A percentile compares a stretch with the other conserved stretches of the same genome.
These are phyloP conservation scores for Nymphaea thermarum DNA, from an alignment of 164 flowering plant species.

Conservation along the genomic window DNA sequence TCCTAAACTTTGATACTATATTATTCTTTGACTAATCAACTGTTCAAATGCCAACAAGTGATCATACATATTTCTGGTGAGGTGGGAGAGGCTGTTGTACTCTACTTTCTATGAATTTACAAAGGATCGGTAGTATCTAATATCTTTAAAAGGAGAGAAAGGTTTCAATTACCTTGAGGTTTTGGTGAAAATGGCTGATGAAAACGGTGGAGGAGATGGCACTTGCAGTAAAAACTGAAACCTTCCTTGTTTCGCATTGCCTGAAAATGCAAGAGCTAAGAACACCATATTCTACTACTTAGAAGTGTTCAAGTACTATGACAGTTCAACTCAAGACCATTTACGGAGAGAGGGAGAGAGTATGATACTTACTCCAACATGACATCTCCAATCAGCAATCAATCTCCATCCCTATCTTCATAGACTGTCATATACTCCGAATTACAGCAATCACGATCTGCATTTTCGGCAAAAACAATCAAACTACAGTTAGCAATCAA, in stretches of 20 bases:
- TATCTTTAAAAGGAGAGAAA: slow-evolving; percentile 19
- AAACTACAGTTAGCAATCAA: too few species aligned
- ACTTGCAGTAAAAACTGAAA: slow-evolving; percentile 42
- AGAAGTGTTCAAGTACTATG: slow-evolving; percentile 62
- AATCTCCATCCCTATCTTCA: too few species aligned
- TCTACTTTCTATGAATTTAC: slow-evolving; percentile 43
- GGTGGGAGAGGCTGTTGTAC: slow-evolving; percentile 65
- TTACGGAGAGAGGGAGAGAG: too few species aligned
- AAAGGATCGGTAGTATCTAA: slow-evolving; percentile 54
- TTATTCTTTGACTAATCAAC: too few species aligned
- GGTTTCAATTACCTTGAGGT: slow-evolving; percentile 72
- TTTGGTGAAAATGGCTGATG: slow-evolving; percentile 19
- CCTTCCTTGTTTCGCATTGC: slow-evolving; percentile 26
- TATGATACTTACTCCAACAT: too few species aligned
- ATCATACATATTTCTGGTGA: slow-evolving; percentile 26
- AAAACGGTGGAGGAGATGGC: background rate
- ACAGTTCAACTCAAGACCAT: slow-evolving; percentile 14
- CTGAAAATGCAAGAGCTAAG: slow-evolving; percentile 7
- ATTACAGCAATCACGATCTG: too few species aligned
- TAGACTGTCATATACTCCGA: too few species aligned
- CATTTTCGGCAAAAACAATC: too few species aligned
- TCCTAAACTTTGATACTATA: too few species aligned
- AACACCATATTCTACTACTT: slow-evolving; percentile 48
- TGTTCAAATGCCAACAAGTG: too few species aligned
- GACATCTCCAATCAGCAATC: too few species aligned